Evolutionary conservation across 345 rosid species (phyloP), one percentile per base, ranked within the genome.

Genomic region (Moricandia arvensis): DNA sequence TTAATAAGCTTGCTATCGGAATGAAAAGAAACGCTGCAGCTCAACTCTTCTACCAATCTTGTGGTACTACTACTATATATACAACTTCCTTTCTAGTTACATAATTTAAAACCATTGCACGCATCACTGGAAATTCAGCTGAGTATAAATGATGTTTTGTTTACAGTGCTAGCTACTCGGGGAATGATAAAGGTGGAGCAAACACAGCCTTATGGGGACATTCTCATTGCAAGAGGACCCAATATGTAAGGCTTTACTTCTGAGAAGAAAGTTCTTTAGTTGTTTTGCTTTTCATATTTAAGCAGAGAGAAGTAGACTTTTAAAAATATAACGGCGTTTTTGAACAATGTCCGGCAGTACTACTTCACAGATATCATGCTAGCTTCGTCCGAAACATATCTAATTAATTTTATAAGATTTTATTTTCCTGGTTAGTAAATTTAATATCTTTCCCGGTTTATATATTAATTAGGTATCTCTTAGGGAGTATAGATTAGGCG

Each of bases 11-110:
- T 17, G 80, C 96, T 12, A 26, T 76, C 58, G 98, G 97, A 70
- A 81, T 94, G 88, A 83, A 69, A 82, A 76, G 86, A 72, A 89
- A 81, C 75, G 86, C 85, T 60, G 97, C 98, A 64, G 93, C 98
- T 69, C 69, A 83, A 76, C 89, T 91, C 55, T 93, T 93, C 72
- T 91, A 87, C 74, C 98, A 89, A 76, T 86, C 88, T 33, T 90
- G 96, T 66, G 97, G 97, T 93, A 89, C 33, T 38, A 89, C 33
- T 38, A 6, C 24, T 53, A 63, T 41, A 54, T 10, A 55, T 4
- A 5, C 30, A 57, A 73, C 51, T 72, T 49, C 33, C 17, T 55
- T 58, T 49, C 41, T 21, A 63, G 71, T 8, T 59, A 54, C 59
- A 69, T 35, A 43, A 34, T 75, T 8, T 45, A n/a, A 5, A 45